Base-by-base conservation (phyloP, 345 rosid species). In the Bruguiera parviflora region DNA sequence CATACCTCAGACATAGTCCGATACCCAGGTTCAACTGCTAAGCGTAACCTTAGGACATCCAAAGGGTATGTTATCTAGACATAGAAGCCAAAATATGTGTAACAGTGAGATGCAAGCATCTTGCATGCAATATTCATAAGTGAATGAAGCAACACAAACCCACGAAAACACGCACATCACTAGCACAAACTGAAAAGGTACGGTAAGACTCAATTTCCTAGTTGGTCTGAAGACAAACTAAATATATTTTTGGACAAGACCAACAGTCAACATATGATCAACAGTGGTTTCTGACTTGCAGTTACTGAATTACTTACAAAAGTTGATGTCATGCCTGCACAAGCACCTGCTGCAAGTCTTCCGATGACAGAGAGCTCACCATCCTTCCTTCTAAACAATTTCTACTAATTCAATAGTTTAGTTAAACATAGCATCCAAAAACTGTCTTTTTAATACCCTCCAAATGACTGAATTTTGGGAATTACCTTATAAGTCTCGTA, bases 281-380 rank as follows among this genome's bases (percentile, higher is more conserved):
- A 27, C n/a, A 49, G 29, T 24, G 39, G 46, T 53, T 57, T 72
- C 20, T 13, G 24, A 32, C 57, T 55, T 22, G 19, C 49, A 32
- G 52, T 64, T 24, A 64, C 56, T 16, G 32, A 43, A 67, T 55
- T 37, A 86, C 96, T 84, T 70, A 92, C 99, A 79, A 90, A 84
- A 78, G 99, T 95, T 66, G 99, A 95, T 15, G 99, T 90, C 97
- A 95, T 95, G 83, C 98, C 99, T 78, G 99, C 98, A 84, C 98
- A 92, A 83, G 99, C 98, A 75, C 99, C 98, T 0, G 98, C 98
- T 0, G 88, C 93, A 69, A 95, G 94, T 84, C 99, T 95, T 74
- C 92, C 99, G 22, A 90, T 67, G 70, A 94, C 87, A 35, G 96
- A 85, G 74, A 95, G 92, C 72, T 90, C 83, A 5, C 85, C 96